Conservation (phyloP, 78 protist genomes). For the Mantamonas sphyraenae region DNA sequence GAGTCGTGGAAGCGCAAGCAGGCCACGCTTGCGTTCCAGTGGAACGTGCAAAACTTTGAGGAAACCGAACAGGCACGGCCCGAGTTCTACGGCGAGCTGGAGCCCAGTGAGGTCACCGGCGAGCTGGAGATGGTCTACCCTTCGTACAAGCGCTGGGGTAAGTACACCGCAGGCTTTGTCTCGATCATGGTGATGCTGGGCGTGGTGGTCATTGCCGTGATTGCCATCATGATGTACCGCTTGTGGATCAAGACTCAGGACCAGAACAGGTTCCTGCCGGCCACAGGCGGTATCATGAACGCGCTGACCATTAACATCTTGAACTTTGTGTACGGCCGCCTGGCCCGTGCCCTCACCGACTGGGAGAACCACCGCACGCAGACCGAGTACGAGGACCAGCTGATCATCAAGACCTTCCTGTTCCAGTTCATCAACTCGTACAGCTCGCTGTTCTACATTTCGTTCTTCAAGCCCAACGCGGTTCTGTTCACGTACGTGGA, state of each 20-base stretch:
- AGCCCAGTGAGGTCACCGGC: not conserved
- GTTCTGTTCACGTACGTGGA: not conserved
- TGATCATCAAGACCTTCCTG: slow-evolving; percentile 41
- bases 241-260: not conserved
- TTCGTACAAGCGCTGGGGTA: not conserved
- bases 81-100: not conserved
- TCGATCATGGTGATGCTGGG: not conserved
- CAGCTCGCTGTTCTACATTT: slow-evolving; percentile 54
- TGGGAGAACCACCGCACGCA: slow-evolving; percentile 64
- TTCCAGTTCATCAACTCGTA: slow-evolving; percentile 68
- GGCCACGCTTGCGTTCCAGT: not conserved
- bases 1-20: slow-evolving; percentile 24
- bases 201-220: not conserved
- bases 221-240: not conserved
- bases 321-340: not conserved
- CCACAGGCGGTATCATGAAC: not conserved
- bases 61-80: not conserved
- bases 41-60: slow-evolving; percentile 2
- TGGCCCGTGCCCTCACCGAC: slow-evolving; percentile 12
- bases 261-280: not conserved
- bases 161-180: not conserved
- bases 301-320: not conserved
- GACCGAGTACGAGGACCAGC: slow-evolving; percentile 16
- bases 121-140: not conserved
- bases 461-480: slow-evolving; percentile 37